Evolutionary conservation across 1,139 yeast species (phyloP).

Genomic region (Hemisphaericaspora xylofermentans): DNA sequence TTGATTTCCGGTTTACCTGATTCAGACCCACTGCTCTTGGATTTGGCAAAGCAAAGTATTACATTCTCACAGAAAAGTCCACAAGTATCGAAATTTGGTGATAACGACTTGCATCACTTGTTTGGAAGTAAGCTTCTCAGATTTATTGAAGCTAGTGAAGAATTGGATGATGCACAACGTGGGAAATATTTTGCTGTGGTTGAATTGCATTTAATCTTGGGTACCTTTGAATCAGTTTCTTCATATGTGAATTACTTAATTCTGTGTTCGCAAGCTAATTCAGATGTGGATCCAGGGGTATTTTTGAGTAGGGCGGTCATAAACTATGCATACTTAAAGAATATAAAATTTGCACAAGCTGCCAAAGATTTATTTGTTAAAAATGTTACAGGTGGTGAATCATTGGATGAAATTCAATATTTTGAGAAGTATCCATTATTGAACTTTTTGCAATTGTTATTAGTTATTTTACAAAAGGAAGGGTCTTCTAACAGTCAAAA

Average conservation of each 20-base stretch:
- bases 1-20: constrained; percentile 49
- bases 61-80: constrained; percentile 59
- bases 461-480: constrained; percentile 59
- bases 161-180: constrained; percentile 23
- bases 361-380: constrained; percentile 41
- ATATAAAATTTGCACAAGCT: constrained; percentile 56
- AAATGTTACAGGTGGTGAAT: constrained; percentile 15
- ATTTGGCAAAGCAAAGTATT: constrained; percentile 58
- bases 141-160: constrained; percentile 22
- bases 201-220: constrained; percentile 63
- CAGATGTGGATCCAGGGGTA: constrained; percentile 44
- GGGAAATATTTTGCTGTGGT: constrained; percentile 40
- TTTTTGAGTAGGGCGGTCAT: constrained; percentile 63
- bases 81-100: constrained; percentile 58
- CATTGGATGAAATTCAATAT: constrained; percentile 16
- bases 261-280: constrained; percentile 32
- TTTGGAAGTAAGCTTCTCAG: constrained; percentile 65
- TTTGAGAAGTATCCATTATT: constrained; percentile 40
- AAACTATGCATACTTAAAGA: constrained; percentile 65
- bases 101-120: constrained; percentile 69
- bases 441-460: constrained; percentile 69
- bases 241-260: constrained; percentile 54
- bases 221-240: constrained; percentile 59
- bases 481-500: constrained; percentile 45
- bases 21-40: constrained; percentile 53